These are phyloP conservation scores for Halocafeteria seosinensis DNA, from an alignment of 108 stramenopile genomes.

Conservation along the genomic window DNA sequence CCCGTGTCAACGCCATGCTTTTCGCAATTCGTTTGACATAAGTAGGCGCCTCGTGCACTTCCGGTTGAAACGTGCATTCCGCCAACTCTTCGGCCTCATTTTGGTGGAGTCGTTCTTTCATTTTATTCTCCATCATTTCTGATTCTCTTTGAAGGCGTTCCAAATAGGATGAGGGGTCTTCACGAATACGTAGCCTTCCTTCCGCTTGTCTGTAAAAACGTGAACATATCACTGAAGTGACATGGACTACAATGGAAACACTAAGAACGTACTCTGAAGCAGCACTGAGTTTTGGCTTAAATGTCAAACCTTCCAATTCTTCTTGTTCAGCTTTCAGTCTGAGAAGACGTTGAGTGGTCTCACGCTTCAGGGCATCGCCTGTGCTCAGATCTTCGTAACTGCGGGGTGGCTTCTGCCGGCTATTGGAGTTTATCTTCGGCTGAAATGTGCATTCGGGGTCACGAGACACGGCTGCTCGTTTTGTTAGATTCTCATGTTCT, in stretches of 20 bases:
- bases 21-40: constrained; percentile 27
- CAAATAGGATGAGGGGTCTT: constrained; percentile 28
- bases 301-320: constrained; percentile 22
- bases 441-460: constrained; percentile 36
- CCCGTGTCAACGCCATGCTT: constrained; percentile 13
- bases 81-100: constrained; percentile 23
- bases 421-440: constrained; percentile 21
- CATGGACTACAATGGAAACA: no score
- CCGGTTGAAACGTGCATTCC: constrained; percentile 34
- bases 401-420: constrained; percentile 11
- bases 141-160: constrained; percentile 19
- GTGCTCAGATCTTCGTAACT: constrained; percentile 26
- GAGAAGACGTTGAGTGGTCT: constrained; percentile 27
- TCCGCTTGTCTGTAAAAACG: constrained; percentile 15
- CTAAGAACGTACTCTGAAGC: no score
- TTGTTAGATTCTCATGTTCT: constrained; percentile 23
- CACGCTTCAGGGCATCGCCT: constrained; percentile 29
- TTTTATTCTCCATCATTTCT: constrained; percentile 1
- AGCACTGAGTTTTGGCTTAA: constrained; percentile 15
- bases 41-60: constrained; percentile 29
- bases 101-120: constrained; percentile 6
- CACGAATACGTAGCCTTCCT: constrained; percentile 20
- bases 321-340: constrained; percentile 25
- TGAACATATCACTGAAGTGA: no score
- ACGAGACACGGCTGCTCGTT: constrained; percentile 12